Base-by-base conservation (phyloP, 2,329 filamentous ascomycete species). In the Calonectria naviculata region DNA sequence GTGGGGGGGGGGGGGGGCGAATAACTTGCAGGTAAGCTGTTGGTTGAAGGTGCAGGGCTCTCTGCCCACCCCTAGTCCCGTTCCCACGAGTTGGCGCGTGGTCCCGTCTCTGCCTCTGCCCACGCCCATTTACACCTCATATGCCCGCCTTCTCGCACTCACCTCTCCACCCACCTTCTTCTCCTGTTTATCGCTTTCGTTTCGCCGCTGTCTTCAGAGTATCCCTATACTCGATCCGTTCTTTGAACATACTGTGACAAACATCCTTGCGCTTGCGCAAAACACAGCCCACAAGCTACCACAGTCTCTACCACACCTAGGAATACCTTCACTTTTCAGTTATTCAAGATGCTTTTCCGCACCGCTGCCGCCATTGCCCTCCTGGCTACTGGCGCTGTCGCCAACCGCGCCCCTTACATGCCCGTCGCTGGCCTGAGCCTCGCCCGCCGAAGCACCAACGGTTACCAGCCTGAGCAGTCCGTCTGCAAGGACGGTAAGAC, bases 401-500 rank as follows among this genome's bases (percentile, higher is more conserved):
- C 81, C 41, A 70, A 71, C 46, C 71, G 79, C 67, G 72, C 82
- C 78, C 83, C 82, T 58, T 85, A 84, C 78, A 80, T 80, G 75
- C 80, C 83, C 72, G 79, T 82, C 70, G 78, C 79, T 73, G 84
- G 81, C 79, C 75, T 87, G 74, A 85, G 86, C 69, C 80, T 88
- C 63, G 79, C 80, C 56, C 84, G 81, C 76, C 87, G 86, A 79
- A 82, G 83, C 76, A 84, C 78, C 74, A 81, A 80, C 77, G 88
- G 84, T 75, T 90, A 89, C 82, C 81, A 83, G 81, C 89, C 85
- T 65, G 82, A 85, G 70, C 83, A 86, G 80, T 83, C 83, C 66
- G 76, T 82, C 71, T 91, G 89, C 79, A 85, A 85, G 61, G 76
- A 81, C 17, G 89, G 88, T 71, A 78, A 80, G 65, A 89, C 87